Percentiles rank a stretch among this genome's conserved stretches.
These are phyloP conservation scores for Chaetomiaceae sp. DNA, from an alignment of 2,329 filamentous ascomycete species.

Conservation along the genomic window DNA sequence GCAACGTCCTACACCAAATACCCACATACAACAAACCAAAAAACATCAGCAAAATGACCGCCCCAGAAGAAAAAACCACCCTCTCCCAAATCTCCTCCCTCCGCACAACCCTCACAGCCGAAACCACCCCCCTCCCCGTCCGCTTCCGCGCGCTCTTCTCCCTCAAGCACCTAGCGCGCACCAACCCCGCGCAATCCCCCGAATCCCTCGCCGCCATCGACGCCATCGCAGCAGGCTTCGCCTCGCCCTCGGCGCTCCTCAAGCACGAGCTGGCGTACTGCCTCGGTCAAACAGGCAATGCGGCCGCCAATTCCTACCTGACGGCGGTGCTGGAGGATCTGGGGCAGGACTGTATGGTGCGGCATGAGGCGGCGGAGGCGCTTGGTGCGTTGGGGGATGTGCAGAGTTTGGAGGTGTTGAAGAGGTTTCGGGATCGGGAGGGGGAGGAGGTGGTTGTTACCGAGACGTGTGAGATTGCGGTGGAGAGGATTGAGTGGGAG, in stretches of 20 bases:
- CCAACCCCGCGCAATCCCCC: slow-evolving; percentile 50
- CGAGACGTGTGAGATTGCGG: slow-evolving; percentile 95
- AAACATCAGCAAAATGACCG: slow-evolving; percentile 11
- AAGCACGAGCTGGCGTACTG: slow-evolving; percentile 99
- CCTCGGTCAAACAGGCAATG: slow-evolving; percentile 82
- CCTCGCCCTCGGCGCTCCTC: slow-evolving; percentile 79
- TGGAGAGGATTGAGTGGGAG: slow-evolving; percentile 92
- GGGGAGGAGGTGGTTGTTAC: slow-evolving; percentile 76
- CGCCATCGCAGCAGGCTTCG: slow-evolving; percentile 84
- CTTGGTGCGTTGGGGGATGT: slow-evolving; percentile 79
- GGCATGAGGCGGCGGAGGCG: slow-evolving; percentile 94
- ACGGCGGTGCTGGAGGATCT: slow-evolving; percentile 69
- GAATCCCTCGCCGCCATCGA: slow-evolving; percentile 51
- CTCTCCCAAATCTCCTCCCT: slow-evolving; percentile 54
- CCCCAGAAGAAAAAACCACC: background rate
- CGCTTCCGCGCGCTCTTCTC: slow-evolving; percentile 97
- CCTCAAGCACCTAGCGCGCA: slow-evolving; percentile 84
- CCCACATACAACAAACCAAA: background rate
- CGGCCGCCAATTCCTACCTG: slow-evolving; percentile 68
- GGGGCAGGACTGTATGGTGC: slow-evolving; percentile 88
- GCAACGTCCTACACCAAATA: background rate
- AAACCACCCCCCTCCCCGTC: slow-evolving; percentile 74
- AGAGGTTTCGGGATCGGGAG: slow-evolving; percentile 66
- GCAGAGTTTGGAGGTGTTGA: slow-evolving; percentile 69
- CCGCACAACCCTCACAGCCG: slow-evolving; percentile 72